Evolutionary conservation across 179 eudicot species (phyloP).

Genomic region (Dionaea muscipula): DNA sequence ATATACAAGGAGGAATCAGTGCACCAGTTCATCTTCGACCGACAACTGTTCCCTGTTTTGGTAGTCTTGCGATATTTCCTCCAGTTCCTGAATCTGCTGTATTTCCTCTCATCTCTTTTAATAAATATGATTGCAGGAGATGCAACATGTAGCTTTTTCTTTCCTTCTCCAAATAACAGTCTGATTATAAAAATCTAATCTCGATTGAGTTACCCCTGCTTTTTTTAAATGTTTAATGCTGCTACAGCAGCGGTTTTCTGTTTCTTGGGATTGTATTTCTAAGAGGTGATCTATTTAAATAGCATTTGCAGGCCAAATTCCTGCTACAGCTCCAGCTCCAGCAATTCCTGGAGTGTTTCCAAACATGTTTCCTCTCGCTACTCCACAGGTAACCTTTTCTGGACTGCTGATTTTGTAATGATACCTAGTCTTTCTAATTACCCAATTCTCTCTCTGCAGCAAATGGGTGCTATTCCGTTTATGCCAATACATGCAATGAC

Average conservation of each 20-base stretch:
- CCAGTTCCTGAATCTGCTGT: slow-evolving; percentile 34
- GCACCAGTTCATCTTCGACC: slow-evolving; percentile 47
- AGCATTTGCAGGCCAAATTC: slow-evolving; percentile 62
- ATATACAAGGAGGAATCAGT: slow-evolving; percentile 39
- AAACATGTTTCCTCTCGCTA: slow-evolving; percentile 33
- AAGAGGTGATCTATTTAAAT: slow-evolving; percentile 18
- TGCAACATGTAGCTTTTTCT: neutral
- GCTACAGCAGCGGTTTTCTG: slow-evolving; percentile 2
- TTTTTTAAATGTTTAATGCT: neutral
- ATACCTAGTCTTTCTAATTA: neutral
- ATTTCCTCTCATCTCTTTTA: slow-evolving; percentile 24
- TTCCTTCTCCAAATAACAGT: too few species aligned
- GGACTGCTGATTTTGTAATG: neutral
- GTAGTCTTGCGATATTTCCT: slow-evolving; percentile 42
- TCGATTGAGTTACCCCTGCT: too few species aligned
- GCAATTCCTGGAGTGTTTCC: slow-evolving; percentile 70
- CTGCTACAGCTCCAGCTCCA: slow-evolving; percentile 64
- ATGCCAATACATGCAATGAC: slow-evolving; percentile 53
- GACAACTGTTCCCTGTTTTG: slow-evolving; percentile 47
- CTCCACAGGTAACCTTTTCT: slow-evolving; percentile 25
- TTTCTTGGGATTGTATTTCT: slow-evolving; percentile 8
- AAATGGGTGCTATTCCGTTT: slow-evolving; percentile 33
- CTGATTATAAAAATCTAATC: too few species aligned
- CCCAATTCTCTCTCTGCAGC: slow-evolving; percentile 14
- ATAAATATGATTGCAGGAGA: slow-evolving; percentile 13